Percentiles rank a stretch among this genome's conserved stretches.
phyloP scores from a whole-genome alignment of 169 alveolate species.

The Pseudocohnilembus persalinus region DNA sequence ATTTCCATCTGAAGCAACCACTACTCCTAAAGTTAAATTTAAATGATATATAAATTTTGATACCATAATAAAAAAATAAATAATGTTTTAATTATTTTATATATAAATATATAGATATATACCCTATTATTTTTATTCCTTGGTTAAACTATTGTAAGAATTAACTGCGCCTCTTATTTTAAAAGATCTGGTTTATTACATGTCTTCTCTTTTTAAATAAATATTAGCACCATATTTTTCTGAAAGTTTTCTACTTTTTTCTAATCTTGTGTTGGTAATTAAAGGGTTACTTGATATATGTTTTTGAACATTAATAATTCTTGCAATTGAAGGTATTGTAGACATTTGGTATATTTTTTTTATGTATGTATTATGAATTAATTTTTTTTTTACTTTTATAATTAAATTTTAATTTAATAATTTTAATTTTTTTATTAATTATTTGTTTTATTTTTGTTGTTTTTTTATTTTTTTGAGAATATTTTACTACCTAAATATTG shows the following conservation, averaged over 20 bases:
- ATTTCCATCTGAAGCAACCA: not conserved
- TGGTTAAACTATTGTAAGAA: not conserved
- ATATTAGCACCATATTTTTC: constrained; percentile 27
- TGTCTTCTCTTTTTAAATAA: constrained; percentile 32
- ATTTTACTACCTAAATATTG: too few species aligned
- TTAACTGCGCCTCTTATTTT: constrained; percentile 22
- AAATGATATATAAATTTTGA: too few species aligned
- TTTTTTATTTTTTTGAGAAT: too few species aligned
- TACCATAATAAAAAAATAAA: too few species aligned
- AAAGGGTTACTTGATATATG: not conserved
- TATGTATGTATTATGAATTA: too few species aligned
- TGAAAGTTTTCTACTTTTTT: constrained; percentile 15
- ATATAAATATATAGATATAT: not conserved
- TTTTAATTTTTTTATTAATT: too few species aligned
- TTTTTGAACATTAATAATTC: not conserved
- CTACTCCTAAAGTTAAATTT: not conserved
- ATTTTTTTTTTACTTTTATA: too few species aligned
- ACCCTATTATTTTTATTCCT: constrained; percentile 18
- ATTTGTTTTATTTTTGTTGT: too few species aligned
- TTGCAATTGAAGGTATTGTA: not conserved
- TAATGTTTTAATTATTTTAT: too few species aligned
- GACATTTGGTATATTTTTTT: not conserved
- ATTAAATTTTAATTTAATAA: too few species aligned
- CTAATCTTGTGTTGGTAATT: not conserved
- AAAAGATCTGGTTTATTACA: constrained; percentile 5